phyloP scores from a whole-genome alignment of 306 rosid genomes.

The Corylus avellana region DNA sequence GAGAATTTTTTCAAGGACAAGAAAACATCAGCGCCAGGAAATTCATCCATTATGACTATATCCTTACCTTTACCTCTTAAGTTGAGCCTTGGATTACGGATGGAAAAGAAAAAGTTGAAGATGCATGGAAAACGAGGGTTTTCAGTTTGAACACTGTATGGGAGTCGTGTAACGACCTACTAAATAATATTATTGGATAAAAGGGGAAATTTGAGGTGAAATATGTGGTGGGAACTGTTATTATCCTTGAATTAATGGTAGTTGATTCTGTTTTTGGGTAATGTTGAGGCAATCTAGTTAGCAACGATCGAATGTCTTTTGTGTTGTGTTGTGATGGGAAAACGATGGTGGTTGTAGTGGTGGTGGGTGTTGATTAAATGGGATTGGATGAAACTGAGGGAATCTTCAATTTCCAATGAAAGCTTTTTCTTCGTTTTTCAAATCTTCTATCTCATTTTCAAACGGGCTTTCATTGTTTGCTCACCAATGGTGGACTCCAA shows the following conservation, averaged over 20 bases:
- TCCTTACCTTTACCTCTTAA: too few relatives aligned
- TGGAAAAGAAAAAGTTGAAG: too few relatives aligned
- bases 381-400: slow-evolving; percentile 26
- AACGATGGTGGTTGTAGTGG: slow-evolving; percentile 26
- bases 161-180: too few relatives aligned
- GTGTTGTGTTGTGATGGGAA: slow-evolving; percentile 13
- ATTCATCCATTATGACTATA: too few relatives aligned
- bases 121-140: too few relatives aligned
- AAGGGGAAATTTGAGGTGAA: too few relatives aligned
- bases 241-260: background rate
- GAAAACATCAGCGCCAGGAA: too few relatives aligned
- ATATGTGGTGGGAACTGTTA: too few relatives aligned
- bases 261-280: background rate
- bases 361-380: slow-evolving; percentile 29
- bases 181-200: too few relatives aligned
- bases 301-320: background rate
- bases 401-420: slow-evolving; percentile 56
- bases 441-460: slow-evolving; percentile 25
- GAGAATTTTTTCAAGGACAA: too few relatives aligned
- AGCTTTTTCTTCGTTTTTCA: slow-evolving; percentile 12
- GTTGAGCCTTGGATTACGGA: too few relatives aligned
- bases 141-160: too few relatives aligned
- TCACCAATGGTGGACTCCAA: slow-evolving; percentile 30
- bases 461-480: slow-evolving; percentile 41
- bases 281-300: slow-evolving; percentile 4